phyloP scores from a whole-genome alignment of 805 yeast genomes.

The Ogataea thermomethanolica region DNA sequence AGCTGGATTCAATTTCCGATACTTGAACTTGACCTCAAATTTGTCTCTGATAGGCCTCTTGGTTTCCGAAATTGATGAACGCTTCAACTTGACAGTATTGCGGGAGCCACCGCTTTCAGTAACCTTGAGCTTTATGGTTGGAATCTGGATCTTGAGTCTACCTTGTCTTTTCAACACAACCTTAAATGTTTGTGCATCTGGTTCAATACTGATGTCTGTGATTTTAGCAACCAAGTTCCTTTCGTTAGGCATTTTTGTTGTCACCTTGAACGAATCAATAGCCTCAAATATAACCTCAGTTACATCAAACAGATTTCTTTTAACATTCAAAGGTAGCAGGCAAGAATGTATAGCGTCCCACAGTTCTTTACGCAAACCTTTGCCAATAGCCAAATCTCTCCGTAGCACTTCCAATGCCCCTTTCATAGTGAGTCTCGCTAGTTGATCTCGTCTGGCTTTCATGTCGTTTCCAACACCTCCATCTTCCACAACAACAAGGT shows the following conservation, averaged over 20 bases:
- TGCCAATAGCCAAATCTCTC: constrained; percentile 52
- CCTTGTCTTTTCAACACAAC: constrained; percentile 54
- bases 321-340: constrained; percentile 53
- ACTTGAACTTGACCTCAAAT: constrained; percentile 19
- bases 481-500: constrained; percentile 57
- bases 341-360: constrained; percentile 73
- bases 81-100: constrained; percentile 18
- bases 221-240: constrained; percentile 61
- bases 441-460: constrained; percentile 55
- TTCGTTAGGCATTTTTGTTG: constrained; percentile 62
- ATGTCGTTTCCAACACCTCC: constrained; percentile 40
- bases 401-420: constrained; percentile 68
- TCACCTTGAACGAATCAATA: constrained; percentile 56
- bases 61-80: constrained; percentile 5
- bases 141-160: constrained; percentile 49
- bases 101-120: constrained; percentile 10
- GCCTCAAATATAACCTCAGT: constrained; percentile 65
- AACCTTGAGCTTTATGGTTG: constrained; percentile 29
- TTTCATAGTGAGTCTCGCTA: constrained; percentile 58
- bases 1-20: constrained; percentile 3
- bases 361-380: constrained; percentile 53
- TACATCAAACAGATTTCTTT: constrained; percentile 60
- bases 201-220: constrained; percentile 22
- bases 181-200: constrained; percentile 42
- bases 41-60: constrained; percentile 4